A percentile compares a stretch with the other conserved stretches of the same genome.
phyloP scores from a whole-genome alignment of 345 rosid genomes.

The Acer negundo region DNA sequence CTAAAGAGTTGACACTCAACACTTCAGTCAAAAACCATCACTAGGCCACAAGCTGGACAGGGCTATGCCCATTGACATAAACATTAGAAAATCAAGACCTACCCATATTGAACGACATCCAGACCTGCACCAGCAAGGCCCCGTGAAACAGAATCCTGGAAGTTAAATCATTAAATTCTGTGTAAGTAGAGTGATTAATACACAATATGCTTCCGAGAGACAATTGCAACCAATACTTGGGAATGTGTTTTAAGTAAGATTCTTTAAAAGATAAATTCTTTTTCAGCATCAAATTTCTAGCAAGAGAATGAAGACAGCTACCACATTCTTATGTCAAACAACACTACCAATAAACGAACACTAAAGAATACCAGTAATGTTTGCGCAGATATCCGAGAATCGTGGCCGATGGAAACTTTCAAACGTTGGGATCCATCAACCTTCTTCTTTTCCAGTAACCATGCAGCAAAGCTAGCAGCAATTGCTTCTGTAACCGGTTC shows the following conservation, averaged over 20 bases:
- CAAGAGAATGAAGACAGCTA: not conserved
- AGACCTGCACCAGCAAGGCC: conserved; percentile 73
- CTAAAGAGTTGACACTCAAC: not conserved
- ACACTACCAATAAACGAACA: not conserved
- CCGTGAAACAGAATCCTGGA: conserved; percentile 87
- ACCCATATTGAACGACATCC: conserved; percentile 93
- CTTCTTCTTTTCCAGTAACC: conserved; percentile 79
- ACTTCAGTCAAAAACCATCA: not conserved
- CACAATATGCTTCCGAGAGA: not conserved
- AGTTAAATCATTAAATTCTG: conserved; percentile 27
- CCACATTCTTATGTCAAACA: not conserved
- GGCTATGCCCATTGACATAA: not conserved
- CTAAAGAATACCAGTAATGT: conserved; percentile 53
- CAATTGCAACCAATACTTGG: not conserved
- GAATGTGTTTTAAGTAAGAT: not conserved
- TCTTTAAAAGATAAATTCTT: not conserved
- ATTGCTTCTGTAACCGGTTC: conserved; percentile 90
- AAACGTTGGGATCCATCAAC: conserved; percentile 37
- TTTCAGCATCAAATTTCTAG: not conserved
- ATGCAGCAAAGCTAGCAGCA: conserved; percentile 88
- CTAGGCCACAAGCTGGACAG: not conserved
- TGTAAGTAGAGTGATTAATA: conserved; percentile 12
- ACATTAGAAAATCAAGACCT: conserved; percentile 30
- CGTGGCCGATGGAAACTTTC: conserved; percentile 87
- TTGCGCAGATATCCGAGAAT: conserved; percentile 93